Evolutionary conservation across 257 asterid species (phyloP).

Genomic region (Petrea volubilis): DNA sequence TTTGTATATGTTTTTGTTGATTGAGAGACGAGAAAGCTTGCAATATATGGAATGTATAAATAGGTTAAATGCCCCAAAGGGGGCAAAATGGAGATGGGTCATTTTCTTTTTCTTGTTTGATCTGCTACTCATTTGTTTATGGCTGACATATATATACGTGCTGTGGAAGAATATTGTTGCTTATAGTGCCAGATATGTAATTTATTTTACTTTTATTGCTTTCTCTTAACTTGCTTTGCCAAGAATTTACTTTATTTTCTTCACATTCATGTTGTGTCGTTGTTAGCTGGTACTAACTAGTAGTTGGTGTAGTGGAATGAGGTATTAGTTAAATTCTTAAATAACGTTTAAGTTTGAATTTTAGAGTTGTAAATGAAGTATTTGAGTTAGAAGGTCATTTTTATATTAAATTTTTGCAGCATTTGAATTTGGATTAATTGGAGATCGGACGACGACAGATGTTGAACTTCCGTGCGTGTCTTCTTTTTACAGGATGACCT

Average conservation of each 20-base stretch:
- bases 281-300: too few species aligned
- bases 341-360: too few species aligned
- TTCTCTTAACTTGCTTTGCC: neutral
- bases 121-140: conserved; percentile 22
- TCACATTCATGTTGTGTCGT: too few species aligned
- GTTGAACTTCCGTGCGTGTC: too few species aligned
- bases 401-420: too few species aligned
- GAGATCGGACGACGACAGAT: too few species aligned
- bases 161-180: conserved; percentile 12
- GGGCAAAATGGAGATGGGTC: conserved; percentile 11
- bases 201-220: neutral
- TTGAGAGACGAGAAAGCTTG: conserved; percentile 23
- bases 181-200: conserved; percentile 5
- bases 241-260: neutral
- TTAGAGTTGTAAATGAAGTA: too few species aligned
- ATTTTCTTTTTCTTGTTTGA: conserved; percentile 1
- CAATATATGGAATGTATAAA: conserved; percentile 23
- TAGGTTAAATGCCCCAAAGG: conserved; percentile 14
- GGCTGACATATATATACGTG: neutral
- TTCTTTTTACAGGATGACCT: too few species aligned
- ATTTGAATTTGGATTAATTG: too few species aligned
- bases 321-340: too few species aligned
- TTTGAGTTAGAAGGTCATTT: too few species aligned
- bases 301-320: too few species aligned
- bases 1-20: conserved; percentile 34